Evolutionary conservation across 1,284 basidiomycete species (phyloP).

Genomic region (Coniferiporia weirii): DNA sequence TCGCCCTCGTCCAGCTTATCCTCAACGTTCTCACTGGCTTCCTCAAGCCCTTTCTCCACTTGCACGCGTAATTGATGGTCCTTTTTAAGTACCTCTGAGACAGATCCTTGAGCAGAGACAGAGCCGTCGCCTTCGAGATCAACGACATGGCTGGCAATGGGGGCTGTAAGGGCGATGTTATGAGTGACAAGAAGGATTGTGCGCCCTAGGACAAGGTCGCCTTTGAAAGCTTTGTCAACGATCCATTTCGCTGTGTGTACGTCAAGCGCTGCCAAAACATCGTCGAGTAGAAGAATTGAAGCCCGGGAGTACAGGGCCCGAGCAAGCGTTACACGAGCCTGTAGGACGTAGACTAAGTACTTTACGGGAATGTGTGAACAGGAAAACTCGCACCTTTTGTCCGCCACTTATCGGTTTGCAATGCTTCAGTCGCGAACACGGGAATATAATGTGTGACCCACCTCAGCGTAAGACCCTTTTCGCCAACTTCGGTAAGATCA

Average conservation of each 20-base stretch:
- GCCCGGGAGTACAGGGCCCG: conserved; percentile 36
- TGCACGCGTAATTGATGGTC: conserved; percentile 21
- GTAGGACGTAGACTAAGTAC: background rate
- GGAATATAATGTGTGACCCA: background rate
- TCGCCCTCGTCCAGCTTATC: conserved; percentile 13
- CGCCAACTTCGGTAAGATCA: conserved; percentile 37
- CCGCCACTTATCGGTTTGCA: conserved; percentile 33
- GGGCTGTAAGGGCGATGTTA: conserved; percentile 37
- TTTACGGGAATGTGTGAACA: too few relatives aligned
- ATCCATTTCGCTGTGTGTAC: conserved; percentile 42
- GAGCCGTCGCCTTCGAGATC: conserved; percentile 30
- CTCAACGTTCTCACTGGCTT: conserved; percentile 9
- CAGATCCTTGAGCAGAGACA: conserved; percentile 22
- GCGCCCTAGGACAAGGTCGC: conserved; percentile 36
- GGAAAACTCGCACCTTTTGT: conserved; percentile 30
- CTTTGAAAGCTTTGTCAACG: conserved; percentile 38
- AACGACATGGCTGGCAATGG: conserved; percentile 36
- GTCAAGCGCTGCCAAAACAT: conserved; percentile 39
- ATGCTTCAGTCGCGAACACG: conserved; percentile 12
- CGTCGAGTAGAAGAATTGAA: conserved; percentile 37
- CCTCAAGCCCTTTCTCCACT: conserved; percentile 19
- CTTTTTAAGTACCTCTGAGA: conserved; percentile 24
- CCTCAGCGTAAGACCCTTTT: conserved; percentile 29
- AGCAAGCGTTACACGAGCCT: conserved; percentile 30
- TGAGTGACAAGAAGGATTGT: conserved; percentile 43